Conservation (phyloP, 305 asterid species). For the Fraxinus sp. region DNA sequence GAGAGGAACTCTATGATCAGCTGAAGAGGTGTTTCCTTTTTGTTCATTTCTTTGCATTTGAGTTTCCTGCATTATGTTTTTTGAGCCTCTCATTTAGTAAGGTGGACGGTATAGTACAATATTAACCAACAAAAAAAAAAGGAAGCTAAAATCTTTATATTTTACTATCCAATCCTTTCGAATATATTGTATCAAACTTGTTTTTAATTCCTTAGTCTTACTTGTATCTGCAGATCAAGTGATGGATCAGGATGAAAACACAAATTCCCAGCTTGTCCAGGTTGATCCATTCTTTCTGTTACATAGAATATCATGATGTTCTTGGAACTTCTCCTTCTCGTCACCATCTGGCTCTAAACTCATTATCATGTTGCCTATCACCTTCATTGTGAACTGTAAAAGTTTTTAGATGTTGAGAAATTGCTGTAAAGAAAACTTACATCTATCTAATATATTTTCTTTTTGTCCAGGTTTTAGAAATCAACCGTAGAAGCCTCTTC, state of each 20-base stretch:
- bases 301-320: slow-evolving; percentile 56
- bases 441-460: neutral
- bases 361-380: slow-evolving; percentile 85
- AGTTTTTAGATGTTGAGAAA: neutral
- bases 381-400: slow-evolving; percentile 69
- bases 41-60: neutral
- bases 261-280: slow-evolving; percentile 77
- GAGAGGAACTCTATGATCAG: neutral
- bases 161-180: neutral
- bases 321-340: slow-evolving; percentile 72
- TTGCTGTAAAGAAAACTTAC: neutral
- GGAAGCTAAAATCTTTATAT: too few species aligned
- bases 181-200: neutral
- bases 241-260: slow-evolving; percentile 63
- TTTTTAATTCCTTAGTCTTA: slow-evolving; percentile 13
- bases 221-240: slow-evolving; percentile 76
- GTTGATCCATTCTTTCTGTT: slow-evolving; percentile 55
- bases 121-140: neutral
- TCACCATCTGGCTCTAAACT: slow-evolving; percentile 78
- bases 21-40: neutral
- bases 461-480: slow-evolving; percentile 18
- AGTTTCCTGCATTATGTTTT: neutral
- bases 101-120: neutral
- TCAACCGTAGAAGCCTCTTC: slow-evolving; percentile 77
- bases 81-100: neutral